Evolutionary conservation across 345 rosid genomes (phyloP), one percentile per base, ranked within the genome.

Genomic region (Salix exigua): DNA sequence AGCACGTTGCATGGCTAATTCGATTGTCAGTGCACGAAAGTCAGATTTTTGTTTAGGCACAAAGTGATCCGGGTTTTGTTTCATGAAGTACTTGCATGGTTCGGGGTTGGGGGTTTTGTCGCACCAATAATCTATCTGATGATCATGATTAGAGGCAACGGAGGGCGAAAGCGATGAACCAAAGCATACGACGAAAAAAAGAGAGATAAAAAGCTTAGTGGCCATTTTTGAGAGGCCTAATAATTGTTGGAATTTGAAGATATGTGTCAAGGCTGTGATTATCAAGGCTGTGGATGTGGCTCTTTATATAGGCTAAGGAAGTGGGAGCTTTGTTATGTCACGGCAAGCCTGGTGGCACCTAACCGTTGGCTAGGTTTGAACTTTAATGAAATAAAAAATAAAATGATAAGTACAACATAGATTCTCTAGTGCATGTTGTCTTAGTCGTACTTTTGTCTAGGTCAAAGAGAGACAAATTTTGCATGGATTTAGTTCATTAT

Each of bases 61-160:
- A 2, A 51, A 65, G 77, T 51, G 75, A 16, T 63, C 73, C 66
- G 79, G 70, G 23, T 79, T 74, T 70, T 73, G 83, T 31, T 71
- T 79, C 78, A 83, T 77, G 81, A 86, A 85, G 75, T 85, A 83
- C 50, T 88, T 89, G 87, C 98, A 92, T 61, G 91, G 85, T 11
- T 86, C 83, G 9, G 93, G 91, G 77, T 92, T 44, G 50, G 98
- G 97, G 67, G 96, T 91, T 79, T 88, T 80, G 83, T 77, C 68
- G 82, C 98, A 94, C 96, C 94, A 92, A 77, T 80, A 84, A 74
- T 84, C 81, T 61, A 92, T 81, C 9, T 13, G 62, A 48, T 40
- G 44, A 40, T 40, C 44, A 40, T 40, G 44, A 21, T 73, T 46
- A 0, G 64, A 37, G 14, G 72, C 62, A 76, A 81, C 80, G 2